Percentiles rank a stretch among this genome's conserved stretches.
Conservation (phyloP, 108 stramenopile genomes). For the Aurantiochytrium sp. region DNA sequence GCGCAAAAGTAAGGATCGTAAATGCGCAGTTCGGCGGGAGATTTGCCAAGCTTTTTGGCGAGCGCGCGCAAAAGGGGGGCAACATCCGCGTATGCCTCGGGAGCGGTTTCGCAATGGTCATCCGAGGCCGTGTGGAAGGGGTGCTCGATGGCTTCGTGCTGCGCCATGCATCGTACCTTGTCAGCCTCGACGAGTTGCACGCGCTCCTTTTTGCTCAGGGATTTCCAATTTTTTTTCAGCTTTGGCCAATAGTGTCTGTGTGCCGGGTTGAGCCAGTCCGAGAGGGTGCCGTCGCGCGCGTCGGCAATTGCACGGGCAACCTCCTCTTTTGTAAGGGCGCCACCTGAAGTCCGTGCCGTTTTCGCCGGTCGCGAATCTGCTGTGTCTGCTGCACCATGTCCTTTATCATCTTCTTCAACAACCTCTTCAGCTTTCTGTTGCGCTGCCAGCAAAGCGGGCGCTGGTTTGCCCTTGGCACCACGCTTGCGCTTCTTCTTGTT, state of each 20-base stretch:
- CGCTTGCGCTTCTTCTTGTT: neutral
- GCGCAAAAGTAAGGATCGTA: conserved; percentile 98
- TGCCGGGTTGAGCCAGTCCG: conserved; percentile 20
- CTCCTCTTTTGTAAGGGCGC: neutral
- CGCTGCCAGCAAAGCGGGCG: neutral
- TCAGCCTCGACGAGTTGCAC: neutral
- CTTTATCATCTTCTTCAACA: neutral
- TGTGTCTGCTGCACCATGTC: neutral
- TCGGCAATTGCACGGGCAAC: neutral
- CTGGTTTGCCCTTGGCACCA: neutral
- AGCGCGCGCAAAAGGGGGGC: conserved; percentile 58
- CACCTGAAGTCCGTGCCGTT: no score
- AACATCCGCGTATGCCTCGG: conserved; percentile 77
- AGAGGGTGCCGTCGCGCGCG: conserved; percentile 8
- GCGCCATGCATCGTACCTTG: neutral
- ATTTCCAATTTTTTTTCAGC: neutral
- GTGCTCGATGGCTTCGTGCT: neutral
- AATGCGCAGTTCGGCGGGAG: conserved; percentile 41
- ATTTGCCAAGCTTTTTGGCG: conserved; percentile 38
- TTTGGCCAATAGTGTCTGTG: neutral
- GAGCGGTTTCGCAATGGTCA: conserved; percentile 91
- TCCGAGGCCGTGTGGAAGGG: conserved; percentile 25
- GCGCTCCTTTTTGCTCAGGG: neutral
- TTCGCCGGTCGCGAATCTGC: neutral
- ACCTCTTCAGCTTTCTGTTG: neutral